Base-by-base conservation (phyloP, 306 rosid genomes). In the Alnus rubra region DNA sequence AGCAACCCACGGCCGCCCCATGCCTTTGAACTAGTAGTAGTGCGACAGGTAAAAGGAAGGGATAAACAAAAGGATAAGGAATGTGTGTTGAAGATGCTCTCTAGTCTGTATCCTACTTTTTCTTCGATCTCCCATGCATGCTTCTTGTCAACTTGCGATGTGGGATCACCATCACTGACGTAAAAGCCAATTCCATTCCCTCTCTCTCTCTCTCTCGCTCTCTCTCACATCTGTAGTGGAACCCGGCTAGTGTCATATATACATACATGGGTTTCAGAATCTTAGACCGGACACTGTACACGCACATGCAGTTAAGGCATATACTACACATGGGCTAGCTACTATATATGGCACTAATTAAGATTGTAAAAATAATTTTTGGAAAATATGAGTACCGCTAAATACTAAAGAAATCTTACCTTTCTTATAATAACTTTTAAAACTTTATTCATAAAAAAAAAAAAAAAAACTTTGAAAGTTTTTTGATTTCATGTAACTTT, bases 81-180 rank as follows among this genome's bases (percentile, higher is more conserved):
- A 81, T 80, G 78, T 59, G 87, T 77, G 87, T 59, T 81, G 82
- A 81, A 76, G 86, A 54, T 81, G 82, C 71, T 69, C 28, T 23
- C 28, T 23, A 23, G 28, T 23, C 50, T 33, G 54, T 11, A 33
- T 14, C 55, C 28, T 42, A 33, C n/a, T 53, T 58, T 58, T 31
- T 84, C 58, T 49, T 53, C 28, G 28, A 69, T 82, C 44, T 39
- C 7, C 83, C 79, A 23, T 23, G 28, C 85, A 77, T 89, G 83
- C 56, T 79, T 74, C 85, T 84, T 53, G 65, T 74, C 88, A 79
- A 79, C 82, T 81, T 77, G 83, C 74, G 30, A 68, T 67, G 83
- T 64, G 16, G 75, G 69, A 45, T 71, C 60, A 37, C 69, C n/a
- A 68, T 75, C 77, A 71, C 75, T 77, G 71, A 75, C 70, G 71